phyloP scores from a whole-genome alignment of 495 filamentous ascomycete species.

The Tirmania nivea region DNA sequence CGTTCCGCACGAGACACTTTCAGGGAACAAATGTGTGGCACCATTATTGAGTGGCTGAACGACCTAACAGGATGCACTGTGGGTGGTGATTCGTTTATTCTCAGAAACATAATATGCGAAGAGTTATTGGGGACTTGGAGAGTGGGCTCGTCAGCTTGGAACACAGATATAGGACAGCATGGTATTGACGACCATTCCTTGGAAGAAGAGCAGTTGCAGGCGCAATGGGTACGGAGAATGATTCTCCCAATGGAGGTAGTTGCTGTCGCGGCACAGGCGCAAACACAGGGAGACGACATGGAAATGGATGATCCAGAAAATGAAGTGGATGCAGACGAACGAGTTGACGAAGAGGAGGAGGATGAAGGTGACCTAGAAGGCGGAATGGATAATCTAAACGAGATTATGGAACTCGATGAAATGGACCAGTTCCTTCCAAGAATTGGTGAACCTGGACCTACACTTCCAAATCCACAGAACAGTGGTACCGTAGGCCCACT shows the following conservation, averaged over 20 bases:
- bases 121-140: slow-evolving; percentile 75
- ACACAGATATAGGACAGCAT: slow-evolving; percentile 60
- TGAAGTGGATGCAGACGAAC: background rate
- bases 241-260: slow-evolving; percentile 20
- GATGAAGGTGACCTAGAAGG: slow-evolving; percentile 2
- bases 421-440: background rate
- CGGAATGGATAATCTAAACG: background rate
- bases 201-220: slow-evolving; percentile 20
- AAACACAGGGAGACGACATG: background rate
- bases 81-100: slow-evolving; percentile 53
- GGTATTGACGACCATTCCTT: slow-evolving; percentile 77
- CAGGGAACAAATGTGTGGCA: slow-evolving; percentile 91
- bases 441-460: slow-evolving; percentile 6
- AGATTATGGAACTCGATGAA: background rate
- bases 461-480: slow-evolving; percentile 24
- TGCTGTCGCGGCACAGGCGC: background rate
- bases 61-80: slow-evolving; percentile 84
- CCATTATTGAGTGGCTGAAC: slow-evolving; percentile 89
- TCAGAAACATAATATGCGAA: slow-evolving; percentile 65
- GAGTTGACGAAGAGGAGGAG: background rate
- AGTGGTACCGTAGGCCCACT: slow-evolving; percentile 16
- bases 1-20: slow-evolving; percentile 85
- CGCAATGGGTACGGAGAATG: slow-evolving; percentile 6
- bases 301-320: slow-evolving; percentile 3
- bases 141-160: slow-evolving; percentile 62